Base-by-base conservation (phyloP, 768 basidiomycete species). In the Brasilioporus rufonigricans region DNA sequence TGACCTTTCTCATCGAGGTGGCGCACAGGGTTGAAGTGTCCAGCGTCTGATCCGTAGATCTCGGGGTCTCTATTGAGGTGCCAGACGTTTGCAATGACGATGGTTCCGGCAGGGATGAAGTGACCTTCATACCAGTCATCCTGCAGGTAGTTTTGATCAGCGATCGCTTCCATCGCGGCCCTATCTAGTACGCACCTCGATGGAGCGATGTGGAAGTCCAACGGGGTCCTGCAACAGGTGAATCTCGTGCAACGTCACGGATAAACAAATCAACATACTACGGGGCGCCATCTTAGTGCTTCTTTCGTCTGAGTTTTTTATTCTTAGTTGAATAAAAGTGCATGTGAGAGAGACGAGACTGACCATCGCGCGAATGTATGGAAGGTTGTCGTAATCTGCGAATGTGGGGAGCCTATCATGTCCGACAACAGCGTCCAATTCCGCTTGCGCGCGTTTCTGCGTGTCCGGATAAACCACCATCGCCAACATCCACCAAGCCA, bases 11-110 rank as follows among this genome's bases (percentile, higher is more conserved):
- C 45, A 45, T 47, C 50, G 0, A 56, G 55, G 21, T 56, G 45
- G 11, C 55, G 71, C 40, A 73, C 71, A 1, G 78, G 80, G 6
- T 67, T 66, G 61, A 80, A 80, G 38, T 71, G 65, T 26, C 63
- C 71, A n/a, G 78, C 76, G 38, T 77, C 74, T 2, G 66, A 47
- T 6, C 82, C 81, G 76, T 79, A 82, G 23, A 78, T 56, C 3
- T 55, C 63, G 23, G 65, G 60, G 4, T 75, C 73, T 13, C 66
- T 59, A 59, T 82, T 80, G 29, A 82, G 50, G 39, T 58, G 52
- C 56, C 57, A 60, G 41, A 60, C 48, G 19, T 60, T 60, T n/a
- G 57, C 23, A 14, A 60, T 39, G 41, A 52, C 38, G 36, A 39
- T 52, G 13, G 58, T 58, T n/a, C 58, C 65, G 18, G 61, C 61